These are phyloP conservation scores for Melanomma pulvis-pyrius DNA, from an alignment of 495 filamentous ascomycete species.

Conservation along the genomic window DNA sequence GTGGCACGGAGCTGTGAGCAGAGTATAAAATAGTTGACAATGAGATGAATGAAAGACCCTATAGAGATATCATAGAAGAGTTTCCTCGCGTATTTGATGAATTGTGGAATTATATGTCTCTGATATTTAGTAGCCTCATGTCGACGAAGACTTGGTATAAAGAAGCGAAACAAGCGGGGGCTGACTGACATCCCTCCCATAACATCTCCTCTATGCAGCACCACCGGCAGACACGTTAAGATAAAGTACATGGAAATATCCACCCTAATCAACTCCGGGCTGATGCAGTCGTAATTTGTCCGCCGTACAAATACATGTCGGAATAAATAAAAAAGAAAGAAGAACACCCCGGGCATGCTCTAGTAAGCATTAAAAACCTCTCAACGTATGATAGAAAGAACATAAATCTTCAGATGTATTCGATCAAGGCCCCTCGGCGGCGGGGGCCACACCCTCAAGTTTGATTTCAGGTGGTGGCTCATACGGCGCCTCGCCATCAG, in stretches of 20 bases:
- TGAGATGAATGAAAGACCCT: too few relatives aligned
- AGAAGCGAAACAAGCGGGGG: too few relatives aligned
- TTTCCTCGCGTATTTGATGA: too few relatives aligned
- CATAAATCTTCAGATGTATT: not conserved
- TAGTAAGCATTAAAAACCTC: not conserved
- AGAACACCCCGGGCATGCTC: not conserved
- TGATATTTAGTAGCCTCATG: too few relatives aligned
- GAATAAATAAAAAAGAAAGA: not conserved
- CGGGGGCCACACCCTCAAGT: conserved; percentile 5
- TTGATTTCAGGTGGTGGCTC: conserved; percentile 28
- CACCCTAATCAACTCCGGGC: conserved; percentile 1
- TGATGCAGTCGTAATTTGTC: conserved; percentile 2
- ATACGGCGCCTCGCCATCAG: conserved; percentile 19
- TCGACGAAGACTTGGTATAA: too few relatives aligned
- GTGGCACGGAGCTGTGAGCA: too few relatives aligned
- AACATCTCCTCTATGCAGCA: not conserved
- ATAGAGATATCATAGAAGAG: too few relatives aligned
- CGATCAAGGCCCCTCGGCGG: conserved; percentile 1
- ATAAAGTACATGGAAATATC: not conserved
- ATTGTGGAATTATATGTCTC: too few relatives aligned
- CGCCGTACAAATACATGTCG: conserved; percentile 1
- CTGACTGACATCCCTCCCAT: too few relatives aligned
- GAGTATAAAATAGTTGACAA: too few relatives aligned
- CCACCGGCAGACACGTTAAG: not conserved
- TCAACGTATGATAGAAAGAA: not conserved